Conservation (phyloP, 1,139 yeast genomes). For the Suhomyces coccinellae region DNA sequence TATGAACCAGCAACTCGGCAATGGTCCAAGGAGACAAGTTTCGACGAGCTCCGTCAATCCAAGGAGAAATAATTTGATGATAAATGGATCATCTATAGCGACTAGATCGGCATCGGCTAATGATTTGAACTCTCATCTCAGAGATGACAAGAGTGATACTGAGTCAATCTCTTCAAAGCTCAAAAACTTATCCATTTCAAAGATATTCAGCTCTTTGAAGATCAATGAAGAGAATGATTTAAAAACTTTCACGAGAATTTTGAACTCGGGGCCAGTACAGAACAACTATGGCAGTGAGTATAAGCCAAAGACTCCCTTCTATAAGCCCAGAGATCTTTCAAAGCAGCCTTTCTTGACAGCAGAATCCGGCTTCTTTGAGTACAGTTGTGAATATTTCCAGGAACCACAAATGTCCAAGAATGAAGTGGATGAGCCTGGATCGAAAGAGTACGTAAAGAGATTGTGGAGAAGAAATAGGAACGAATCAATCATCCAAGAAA, state of each 20-base stretch:
- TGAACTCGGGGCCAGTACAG: constrained; percentile 43
- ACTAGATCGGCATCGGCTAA: constrained; percentile 38
- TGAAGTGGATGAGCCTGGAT: constrained; percentile 92
- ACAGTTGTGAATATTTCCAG: constrained; percentile 88
- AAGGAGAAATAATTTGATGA: constrained; percentile 30
- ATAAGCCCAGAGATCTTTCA: constrained; percentile 36
- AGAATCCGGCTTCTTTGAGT: constrained; percentile 78
- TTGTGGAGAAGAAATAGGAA: constrained; percentile 90
- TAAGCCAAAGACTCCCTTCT: constrained; percentile 55
- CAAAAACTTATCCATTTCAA: constrained; percentile 41
- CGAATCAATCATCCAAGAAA: constrained; percentile 79
- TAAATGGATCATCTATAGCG: constrained; percentile 32
- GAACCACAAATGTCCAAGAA: constrained; percentile 92
- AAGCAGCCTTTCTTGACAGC: constrained; percentile 56
- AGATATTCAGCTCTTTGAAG: constrained; percentile 44
- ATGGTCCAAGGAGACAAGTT: constrained; percentile 29
- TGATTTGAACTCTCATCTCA: constrained; percentile 18
- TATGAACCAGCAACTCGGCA: constrained; percentile 28
- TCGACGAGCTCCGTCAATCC: constrained; percentile 36
- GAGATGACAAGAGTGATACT: constrained; percentile 26
- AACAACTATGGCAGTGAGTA: constrained; percentile 52
- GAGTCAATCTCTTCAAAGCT: constrained; percentile 42
- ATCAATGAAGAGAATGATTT: constrained; percentile 43
- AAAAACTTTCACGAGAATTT: constrained; percentile 39
- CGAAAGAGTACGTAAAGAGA: constrained; percentile 78